Evolutionary conservation across 164 flowering plant genomes (phyloP).

Genomic region (Buxus sempervirens): DNA sequence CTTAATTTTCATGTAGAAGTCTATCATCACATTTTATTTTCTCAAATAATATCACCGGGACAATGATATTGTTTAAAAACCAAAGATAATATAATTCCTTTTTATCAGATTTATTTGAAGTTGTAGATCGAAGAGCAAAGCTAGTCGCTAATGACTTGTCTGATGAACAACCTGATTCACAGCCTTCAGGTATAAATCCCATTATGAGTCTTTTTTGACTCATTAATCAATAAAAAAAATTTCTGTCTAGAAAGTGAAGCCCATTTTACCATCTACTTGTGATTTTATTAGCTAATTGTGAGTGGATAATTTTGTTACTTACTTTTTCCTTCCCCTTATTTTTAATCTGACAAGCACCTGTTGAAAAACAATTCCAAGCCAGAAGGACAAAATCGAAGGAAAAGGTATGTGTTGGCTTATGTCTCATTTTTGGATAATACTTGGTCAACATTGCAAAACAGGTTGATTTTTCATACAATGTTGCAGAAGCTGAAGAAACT

Average conservation of each 20-base stretch:
- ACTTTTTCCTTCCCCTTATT: conserved; percentile 14
- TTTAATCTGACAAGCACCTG: conserved; percentile 40
- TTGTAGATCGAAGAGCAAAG: conserved; percentile 95
- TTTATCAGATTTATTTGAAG: conserved; percentile 80
- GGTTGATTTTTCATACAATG: too few species aligned
- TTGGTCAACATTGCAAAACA: not conserved
- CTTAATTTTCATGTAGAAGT: not conserved
- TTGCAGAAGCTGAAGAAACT: conserved; percentile 48
- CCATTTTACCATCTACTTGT: not conserved
- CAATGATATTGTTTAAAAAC: not conserved
- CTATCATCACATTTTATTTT: not conserved
- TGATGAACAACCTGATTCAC: conserved; percentile 63
- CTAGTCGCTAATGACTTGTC: conserved; percentile 73
- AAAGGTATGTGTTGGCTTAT: conserved; percentile 38
- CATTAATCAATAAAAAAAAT: not conserved
- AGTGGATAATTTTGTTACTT: conserved; percentile 2
- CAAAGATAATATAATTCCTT: not conserved
- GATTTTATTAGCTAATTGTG: not conserved
- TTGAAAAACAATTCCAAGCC: conserved; percentile 56
- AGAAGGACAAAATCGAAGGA: conserved; percentile 44
- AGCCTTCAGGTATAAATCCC: conserved; percentile 53
- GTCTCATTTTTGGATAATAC: conserved; percentile 1
- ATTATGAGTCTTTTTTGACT: not conserved
- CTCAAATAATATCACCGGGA: not conserved
- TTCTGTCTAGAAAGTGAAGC: not conserved